Conservation (phyloP, 345 rosid species). For the Dipteronia sinensis region DNA sequence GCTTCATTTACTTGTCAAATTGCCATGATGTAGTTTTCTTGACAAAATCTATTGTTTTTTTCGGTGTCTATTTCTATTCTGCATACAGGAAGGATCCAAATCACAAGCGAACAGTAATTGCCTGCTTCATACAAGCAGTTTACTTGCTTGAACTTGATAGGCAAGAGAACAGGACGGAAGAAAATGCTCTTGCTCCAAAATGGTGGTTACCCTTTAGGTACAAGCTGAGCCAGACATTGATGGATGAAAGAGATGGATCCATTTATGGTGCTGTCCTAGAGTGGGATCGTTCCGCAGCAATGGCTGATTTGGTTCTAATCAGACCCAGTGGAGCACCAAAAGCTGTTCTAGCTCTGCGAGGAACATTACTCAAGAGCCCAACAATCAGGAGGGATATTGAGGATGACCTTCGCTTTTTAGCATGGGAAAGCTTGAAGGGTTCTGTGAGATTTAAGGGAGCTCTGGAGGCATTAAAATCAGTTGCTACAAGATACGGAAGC, state of each 20-base stretch:
- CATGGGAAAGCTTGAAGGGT: slow-evolving; percentile 96
- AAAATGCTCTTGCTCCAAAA: slow-evolving; percentile 80
- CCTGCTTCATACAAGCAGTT: slow-evolving; percentile 95
- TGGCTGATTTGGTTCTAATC: slow-evolving; percentile 71
- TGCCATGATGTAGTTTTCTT: not conserved
- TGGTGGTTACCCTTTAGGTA: slow-evolving; percentile 97
- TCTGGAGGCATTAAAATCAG: slow-evolving; percentile 55
- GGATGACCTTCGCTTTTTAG: slow-evolving; percentile 93
- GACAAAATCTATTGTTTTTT: slow-evolving; percentile 12
- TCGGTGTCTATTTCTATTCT: not conserved
- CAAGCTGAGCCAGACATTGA: slow-evolving; percentile 65
- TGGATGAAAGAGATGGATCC: slow-evolving; percentile 84
- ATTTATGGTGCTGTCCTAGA: slow-evolving; percentile 86
- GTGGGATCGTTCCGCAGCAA: slow-evolving; percentile 90
- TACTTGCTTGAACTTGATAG: slow-evolving; percentile 91
- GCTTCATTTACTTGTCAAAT: not conserved
- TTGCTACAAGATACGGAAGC: slow-evolving; percentile 80
- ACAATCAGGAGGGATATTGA: slow-evolving; percentile 83
- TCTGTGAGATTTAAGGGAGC: slow-evolving; percentile 82
- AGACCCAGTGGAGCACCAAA: slow-evolving; percentile 94
- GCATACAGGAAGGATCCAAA: slow-evolving; percentile 82
- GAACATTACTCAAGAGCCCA: slow-evolving; percentile 80
- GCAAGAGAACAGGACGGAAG: slow-evolving; percentile 70
- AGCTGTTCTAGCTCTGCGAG: slow-evolving; percentile 77
- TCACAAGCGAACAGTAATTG: slow-evolving; percentile 85